Base-by-base conservation (phyloP, 257 asterid genomes). In the Buddleja alternifolia region DNA sequence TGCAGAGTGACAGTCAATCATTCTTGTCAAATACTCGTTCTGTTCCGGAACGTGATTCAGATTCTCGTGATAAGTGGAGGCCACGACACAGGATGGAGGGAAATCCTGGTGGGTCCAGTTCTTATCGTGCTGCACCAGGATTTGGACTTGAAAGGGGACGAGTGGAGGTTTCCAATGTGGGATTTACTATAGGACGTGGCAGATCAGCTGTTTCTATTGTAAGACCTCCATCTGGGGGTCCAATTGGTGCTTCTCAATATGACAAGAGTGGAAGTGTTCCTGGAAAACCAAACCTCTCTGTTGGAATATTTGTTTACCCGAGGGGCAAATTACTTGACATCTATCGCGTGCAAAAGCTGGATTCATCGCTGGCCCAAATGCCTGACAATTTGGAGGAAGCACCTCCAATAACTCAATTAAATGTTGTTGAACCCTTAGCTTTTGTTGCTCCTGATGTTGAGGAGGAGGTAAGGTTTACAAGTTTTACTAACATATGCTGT, bases 61-160 rank as follows among this genome's bases (percentile, higher is more conserved):
- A 94, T 69, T 75, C 97, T 75, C 99, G 96, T 72, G 99, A 94
- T 72, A 94, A 94, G 87, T 94, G 99, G 99, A 88, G 99, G 78
- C 99, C 99, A 48, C 86, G 99, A 40, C 93, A 94, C 77, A 87
- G 95, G 84, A 84, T 91, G 96, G 99, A 94, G 70, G 90, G 80
- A 65, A 89, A 73, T 78, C 63, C 87, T 52, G 82, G 82, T 4
- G 96, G 85, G 1, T 61, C 87, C 40, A 86, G 86, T 68, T 69
- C 85, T 14, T 82, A 83, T 66, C 99, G 99, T 56, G 81, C 93
- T 67, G 99, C 99, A 3, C 99, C 99, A 14, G 99, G 99, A 67
- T 94, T 94, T 81, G 97, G 97, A 64, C 69, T 62, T 70, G 99
- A 87, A 77, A 89, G 75, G 75, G 97, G 96, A 59, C 80, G 88